Evolutionary conservation across 2,329 filamentous ascomycete genomes (phyloP).

Genomic region (Monosporascus sp.): DNA sequence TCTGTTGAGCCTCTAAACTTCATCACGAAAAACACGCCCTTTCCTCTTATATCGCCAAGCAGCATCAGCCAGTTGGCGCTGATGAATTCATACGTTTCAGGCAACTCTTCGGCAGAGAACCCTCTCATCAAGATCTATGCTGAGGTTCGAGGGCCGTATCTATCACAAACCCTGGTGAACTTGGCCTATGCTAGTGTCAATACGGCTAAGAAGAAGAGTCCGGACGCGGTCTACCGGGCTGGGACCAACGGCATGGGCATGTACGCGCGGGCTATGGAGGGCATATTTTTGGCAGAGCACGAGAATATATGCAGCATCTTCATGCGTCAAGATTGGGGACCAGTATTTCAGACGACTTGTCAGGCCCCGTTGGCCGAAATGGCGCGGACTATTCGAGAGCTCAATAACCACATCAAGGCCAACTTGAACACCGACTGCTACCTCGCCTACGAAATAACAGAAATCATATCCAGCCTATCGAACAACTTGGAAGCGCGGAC

Average conservation of each 20-base stretch:
- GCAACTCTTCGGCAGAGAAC: slow-evolving; percentile 56
- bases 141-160: slow-evolving; percentile 79
- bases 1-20: slow-evolving; percentile 87
- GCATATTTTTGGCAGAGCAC: slow-evolving; percentile 81
- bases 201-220: slow-evolving; percentile 73
- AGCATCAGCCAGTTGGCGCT: slow-evolving; percentile 69
- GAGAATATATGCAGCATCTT: slow-evolving; percentile 88
- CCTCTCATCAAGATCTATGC: slow-evolving; percentile 78
- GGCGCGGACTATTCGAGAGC: slow-evolving; percentile 76
- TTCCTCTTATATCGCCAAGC: slow-evolving; percentile 74
- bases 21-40: slow-evolving; percentile 82
- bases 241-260: slow-evolving; percentile 89
- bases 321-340: slow-evolving; percentile 75
- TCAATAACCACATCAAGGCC: slow-evolving; percentile 83
- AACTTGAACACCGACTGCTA: slow-evolving; percentile 90
- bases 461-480: slow-evolving; percentile 77
- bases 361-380: slow-evolving; percentile 75
- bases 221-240: slow-evolving; percentile 77
- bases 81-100: slow-evolving; percentile 72
- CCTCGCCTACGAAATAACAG: slow-evolving; percentile 90
- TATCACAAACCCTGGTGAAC: slow-evolving; percentile 77
- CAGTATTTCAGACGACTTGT: slow-evolving; percentile 74
- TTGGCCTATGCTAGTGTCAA: slow-evolving; percentile 81
- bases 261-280: slow-evolving; percentile 83
- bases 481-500: slow-evolving; percentile 75